A percentile compares a stretch with the other conserved stretches of the same genome.
These are phyloP conservation scores for Pontederia crassipes DNA, from an alignment of 176 grass and related monocot species.

Conservation along the genomic window DNA sequence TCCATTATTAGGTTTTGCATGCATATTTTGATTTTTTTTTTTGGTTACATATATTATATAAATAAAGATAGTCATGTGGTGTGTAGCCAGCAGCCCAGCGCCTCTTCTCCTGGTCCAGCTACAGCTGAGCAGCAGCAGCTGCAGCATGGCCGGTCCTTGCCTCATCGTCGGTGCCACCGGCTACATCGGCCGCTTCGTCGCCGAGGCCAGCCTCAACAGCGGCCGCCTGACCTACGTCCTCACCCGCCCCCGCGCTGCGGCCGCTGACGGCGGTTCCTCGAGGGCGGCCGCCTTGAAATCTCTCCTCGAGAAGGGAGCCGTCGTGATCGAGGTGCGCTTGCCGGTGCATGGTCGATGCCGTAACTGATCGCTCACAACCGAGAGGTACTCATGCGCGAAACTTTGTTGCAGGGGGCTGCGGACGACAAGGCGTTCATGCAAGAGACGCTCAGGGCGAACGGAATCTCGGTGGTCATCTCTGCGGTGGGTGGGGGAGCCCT, in stretches of 20 bases:
- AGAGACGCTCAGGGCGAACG: conserved; percentile 31
- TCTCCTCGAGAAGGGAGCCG: conserved; percentile 41
- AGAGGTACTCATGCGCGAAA: not conserved
- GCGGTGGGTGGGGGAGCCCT: conserved; percentile 50
- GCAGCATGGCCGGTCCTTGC: not conserved
- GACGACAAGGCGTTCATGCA: conserved; percentile 30
- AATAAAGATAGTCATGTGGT: too few species aligned
- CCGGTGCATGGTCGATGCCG: too few species aligned
- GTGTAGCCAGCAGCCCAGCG: too few species aligned
- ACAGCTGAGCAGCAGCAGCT: too few species aligned
- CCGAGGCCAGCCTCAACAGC: conserved; percentile 49
- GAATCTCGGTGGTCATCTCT: conserved; percentile 53
- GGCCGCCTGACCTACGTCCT: conserved; percentile 46
- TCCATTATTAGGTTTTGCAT: too few species aligned
- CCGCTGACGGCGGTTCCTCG: not conserved
- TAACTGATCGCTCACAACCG: too few species aligned
- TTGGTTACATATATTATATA: too few species aligned
- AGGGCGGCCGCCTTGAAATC: conserved; percentile 31
- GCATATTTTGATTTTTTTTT: too few species aligned
- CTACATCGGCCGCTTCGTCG: conserved; percentile 66
- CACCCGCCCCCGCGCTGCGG: conserved; percentile 29
- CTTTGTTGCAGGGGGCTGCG: conserved; percentile 10
- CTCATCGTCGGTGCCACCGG: conserved; percentile 57
- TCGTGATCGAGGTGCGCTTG: conserved; percentile 36
- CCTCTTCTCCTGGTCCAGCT: too few species aligned